A percentile compares a stretch with the other conserved stretches of the same genome.
phyloP scores from a whole-genome alignment of 169 alveolate species.

The Plasmodium falciparum region DNA sequence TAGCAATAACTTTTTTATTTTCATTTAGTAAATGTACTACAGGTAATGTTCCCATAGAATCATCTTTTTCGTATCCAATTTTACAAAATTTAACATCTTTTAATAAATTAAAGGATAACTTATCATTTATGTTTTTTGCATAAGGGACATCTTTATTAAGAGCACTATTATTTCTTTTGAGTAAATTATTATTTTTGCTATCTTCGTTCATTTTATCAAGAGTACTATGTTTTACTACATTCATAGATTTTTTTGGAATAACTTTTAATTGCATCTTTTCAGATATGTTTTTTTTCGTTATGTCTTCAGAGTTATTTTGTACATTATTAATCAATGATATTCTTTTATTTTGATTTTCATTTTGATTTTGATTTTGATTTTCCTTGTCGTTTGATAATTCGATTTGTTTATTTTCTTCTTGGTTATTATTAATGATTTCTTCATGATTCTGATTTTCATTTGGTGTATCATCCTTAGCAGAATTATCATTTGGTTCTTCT shows the following conservation, averaged over 20 bases:
- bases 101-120: slow-evolving; percentile 69
- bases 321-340: not conserved
- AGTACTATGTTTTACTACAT: slow-evolving; percentile 4
- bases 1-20: slow-evolving; percentile 36
- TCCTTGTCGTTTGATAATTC: not conserved
- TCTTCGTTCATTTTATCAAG: slow-evolving; percentile 2
- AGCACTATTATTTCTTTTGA: no score
- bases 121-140: slow-evolving; percentile 58
- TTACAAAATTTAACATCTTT: slow-evolving; percentile 69
- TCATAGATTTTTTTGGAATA: slow-evolving; percentile 18
- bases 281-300: slow-evolving; percentile 12
- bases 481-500: not conserved
- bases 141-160: slow-evolving; percentile 10
- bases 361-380: not conserved
- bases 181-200: not conserved
- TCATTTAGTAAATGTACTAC: slow-evolving; percentile 58
- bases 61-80: slow-evolving; percentile 60
- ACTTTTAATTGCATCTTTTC: slow-evolving; percentile 22
- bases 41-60: slow-evolving; percentile 57
- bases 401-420: slow-evolving; percentile 16
- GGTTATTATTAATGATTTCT: no score
- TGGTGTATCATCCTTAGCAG: not conserved
- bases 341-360: not conserved
- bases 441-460: not conserved
- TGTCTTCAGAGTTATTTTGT: not conserved